phyloP scores from a whole-genome alignment of 805 yeast genomes.

The Kodamaea neixiangensis region DNA sequence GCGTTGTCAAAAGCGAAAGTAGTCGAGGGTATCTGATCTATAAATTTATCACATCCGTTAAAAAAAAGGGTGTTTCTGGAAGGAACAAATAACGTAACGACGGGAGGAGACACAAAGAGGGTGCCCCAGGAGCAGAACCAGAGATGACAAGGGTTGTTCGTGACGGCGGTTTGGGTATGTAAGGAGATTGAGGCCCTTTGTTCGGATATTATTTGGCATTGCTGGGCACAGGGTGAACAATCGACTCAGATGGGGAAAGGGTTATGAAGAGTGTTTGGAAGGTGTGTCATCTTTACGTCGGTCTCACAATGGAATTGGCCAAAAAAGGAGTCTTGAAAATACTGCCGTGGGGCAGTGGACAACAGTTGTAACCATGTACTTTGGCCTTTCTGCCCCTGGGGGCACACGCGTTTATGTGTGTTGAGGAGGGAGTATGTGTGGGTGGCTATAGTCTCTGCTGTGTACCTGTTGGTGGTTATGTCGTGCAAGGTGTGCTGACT shows the following conservation, averaged over 20 bases:
- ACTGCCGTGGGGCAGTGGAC: not conserved
- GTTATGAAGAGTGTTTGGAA: conserved; percentile 3
- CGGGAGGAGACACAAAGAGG: not conserved
- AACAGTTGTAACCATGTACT: not conserved
- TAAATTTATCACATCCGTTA: not conserved
- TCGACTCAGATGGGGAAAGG: not conserved
- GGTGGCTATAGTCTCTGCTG: too few relatives aligned
- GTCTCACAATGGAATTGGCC: conserved; percentile 6
- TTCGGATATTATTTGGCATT: not conserved
- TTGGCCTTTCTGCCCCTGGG: not conserved
- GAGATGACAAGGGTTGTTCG: not conserved
- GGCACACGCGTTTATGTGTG: not conserved
- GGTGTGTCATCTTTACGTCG: conserved; percentile 7
- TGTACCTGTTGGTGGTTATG: too few relatives aligned
- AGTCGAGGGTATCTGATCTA: not conserved
- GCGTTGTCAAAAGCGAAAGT: not conserved
- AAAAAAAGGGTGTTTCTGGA: not conserved
- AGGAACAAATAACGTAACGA: not conserved
- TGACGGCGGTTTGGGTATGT: not conserved
- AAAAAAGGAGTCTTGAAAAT: not conserved
- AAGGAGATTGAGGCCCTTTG: not conserved
- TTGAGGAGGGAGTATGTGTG: too few relatives aligned
- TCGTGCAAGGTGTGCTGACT: too few relatives aligned
- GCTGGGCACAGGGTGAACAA: not conserved
- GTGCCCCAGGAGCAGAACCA: not conserved